Conservation (phyloP, 2,329 filamentous ascomycete genomes). For the Periconia digitata region DNA sequence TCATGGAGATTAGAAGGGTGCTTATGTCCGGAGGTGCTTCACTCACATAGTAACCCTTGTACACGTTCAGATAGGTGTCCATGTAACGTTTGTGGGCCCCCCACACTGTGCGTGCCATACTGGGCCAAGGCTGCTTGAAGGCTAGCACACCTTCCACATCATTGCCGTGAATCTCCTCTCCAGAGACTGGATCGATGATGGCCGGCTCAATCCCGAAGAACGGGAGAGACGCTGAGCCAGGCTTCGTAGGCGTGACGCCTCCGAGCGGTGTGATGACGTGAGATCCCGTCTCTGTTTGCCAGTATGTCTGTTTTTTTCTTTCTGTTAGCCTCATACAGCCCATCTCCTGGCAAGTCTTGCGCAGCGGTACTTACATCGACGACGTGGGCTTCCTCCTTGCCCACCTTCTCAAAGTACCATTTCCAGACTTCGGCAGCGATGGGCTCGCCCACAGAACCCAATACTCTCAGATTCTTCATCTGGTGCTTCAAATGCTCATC, state of each 20-base stretch:
- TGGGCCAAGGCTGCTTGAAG: constrained; percentile 98
- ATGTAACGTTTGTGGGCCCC: constrained; percentile 97
- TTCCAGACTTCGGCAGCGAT: constrained; percentile 99
- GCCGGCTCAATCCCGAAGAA: constrained; percentile 99
- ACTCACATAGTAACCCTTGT: constrained; percentile 95
- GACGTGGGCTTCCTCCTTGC: constrained; percentile 89
- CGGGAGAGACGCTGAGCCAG: constrained; percentile 89
- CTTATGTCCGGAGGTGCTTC: background rate
- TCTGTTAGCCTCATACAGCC: background rate
- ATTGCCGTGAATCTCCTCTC: constrained; percentile 90
- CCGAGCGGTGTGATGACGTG: constrained; percentile 93
- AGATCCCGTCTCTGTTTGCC: constrained; percentile 98
- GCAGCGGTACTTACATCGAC: constrained; percentile 72
- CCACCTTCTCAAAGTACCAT: constrained; percentile 96
- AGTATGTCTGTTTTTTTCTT: constrained; percentile 75
- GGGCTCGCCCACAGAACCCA: constrained; percentile 95
- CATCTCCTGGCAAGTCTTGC: background rate
- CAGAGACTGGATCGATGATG: constrained; percentile 94
- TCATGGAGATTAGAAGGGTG: constrained; percentile 16
- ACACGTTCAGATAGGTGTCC: constrained; percentile 97
- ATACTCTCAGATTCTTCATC: constrained; percentile 85
- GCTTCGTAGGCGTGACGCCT: constrained; percentile 94
- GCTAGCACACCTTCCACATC: constrained; percentile 96
- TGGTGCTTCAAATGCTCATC: constrained; percentile 87
- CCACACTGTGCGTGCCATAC: constrained; percentile 97